Conservation (phyloP, 257 asterid species). For the Solanum etuberosum region DNA sequence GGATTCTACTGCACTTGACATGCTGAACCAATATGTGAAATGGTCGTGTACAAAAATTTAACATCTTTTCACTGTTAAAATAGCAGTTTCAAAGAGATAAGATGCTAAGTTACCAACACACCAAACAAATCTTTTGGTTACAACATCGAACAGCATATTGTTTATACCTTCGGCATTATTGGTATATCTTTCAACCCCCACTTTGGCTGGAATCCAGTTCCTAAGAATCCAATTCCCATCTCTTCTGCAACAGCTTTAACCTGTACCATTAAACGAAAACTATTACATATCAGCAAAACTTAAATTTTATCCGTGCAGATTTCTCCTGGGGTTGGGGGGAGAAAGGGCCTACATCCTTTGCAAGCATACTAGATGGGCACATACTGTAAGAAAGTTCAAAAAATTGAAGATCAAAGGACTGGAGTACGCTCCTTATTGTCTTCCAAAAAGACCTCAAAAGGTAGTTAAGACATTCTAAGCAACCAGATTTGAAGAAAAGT, state of each 20-base stretch:
- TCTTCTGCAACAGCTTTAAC: slow-evolving; percentile 97
- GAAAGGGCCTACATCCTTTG: not conserved
- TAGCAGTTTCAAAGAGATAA: not conserved
- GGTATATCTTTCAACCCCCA: slow-evolving; percentile 91
- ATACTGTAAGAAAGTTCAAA: not conserved
- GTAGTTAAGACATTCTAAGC: not conserved
- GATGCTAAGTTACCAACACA: not conserved
- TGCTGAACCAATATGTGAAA: not conserved
- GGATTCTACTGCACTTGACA: not conserved
- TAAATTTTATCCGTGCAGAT: not conserved
- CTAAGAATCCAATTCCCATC: slow-evolving; percentile 93
- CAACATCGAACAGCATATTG: not conserved
- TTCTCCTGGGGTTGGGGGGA: not conserved
- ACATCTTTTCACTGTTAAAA: not conserved
- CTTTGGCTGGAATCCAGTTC: slow-evolving; percentile 93
- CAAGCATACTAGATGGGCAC: not conserved
- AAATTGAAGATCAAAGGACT: not conserved
- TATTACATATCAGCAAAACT: not conserved
- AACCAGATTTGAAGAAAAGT: not conserved
- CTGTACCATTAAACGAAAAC: slow-evolving; percentile 24
- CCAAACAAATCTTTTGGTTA: not conserved
- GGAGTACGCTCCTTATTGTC: not conserved
- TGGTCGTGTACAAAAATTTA: not conserved
- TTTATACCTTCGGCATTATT: slow-evolving; percentile 90
- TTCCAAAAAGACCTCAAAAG: not conserved